Conservation (phyloP, 176 grass and related monocot species). For the Thinopyrum elongatum region DNA sequence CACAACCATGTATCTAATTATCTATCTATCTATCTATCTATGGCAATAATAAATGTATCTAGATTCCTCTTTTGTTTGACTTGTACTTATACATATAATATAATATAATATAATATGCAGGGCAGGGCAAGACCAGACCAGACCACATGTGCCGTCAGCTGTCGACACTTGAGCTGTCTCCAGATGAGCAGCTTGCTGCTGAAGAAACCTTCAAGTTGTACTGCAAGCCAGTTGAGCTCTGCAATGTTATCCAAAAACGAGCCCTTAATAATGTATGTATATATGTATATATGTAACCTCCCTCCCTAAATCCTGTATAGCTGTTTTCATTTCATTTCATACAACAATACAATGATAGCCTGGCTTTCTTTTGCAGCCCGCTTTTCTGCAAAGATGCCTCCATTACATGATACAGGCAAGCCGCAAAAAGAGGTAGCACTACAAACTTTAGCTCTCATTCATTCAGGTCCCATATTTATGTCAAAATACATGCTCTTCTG, state of each 20-base stretch:
- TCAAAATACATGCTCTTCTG: too few species aligned
- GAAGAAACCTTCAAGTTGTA: constrained; percentile 84
- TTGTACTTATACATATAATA: neutral
- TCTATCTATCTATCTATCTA: too few species aligned
- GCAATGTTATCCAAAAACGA: constrained; percentile 82
- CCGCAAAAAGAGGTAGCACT: constrained; percentile 61
- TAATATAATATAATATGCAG: constrained; percentile 31
- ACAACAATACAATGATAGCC: too few species aligned
- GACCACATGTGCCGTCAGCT: constrained; percentile 70
- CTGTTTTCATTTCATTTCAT: neutral
- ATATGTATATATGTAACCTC: too few species aligned
- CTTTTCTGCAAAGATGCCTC: constrained; percentile 83
- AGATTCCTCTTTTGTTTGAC: neutral
- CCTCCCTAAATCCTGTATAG: too few species aligned
- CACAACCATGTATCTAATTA: too few species aligned
- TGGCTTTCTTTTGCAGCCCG: constrained; percentile 51
- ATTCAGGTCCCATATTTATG: neutral
- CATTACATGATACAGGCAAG: constrained; percentile 81
- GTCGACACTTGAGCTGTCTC: constrained; percentile 40
- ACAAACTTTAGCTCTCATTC: neutral
- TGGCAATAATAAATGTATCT: too few species aligned
- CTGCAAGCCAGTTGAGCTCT: constrained; percentile 84
- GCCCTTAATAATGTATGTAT: constrained; percentile 68
- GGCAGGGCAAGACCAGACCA: constrained; percentile 10
- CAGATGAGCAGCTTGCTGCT: constrained; percentile 70